These are phyloP conservation scores for Flaveria robusta DNA, from an alignment of 129 eudicot genomes.

Conservation along the genomic window DNA sequence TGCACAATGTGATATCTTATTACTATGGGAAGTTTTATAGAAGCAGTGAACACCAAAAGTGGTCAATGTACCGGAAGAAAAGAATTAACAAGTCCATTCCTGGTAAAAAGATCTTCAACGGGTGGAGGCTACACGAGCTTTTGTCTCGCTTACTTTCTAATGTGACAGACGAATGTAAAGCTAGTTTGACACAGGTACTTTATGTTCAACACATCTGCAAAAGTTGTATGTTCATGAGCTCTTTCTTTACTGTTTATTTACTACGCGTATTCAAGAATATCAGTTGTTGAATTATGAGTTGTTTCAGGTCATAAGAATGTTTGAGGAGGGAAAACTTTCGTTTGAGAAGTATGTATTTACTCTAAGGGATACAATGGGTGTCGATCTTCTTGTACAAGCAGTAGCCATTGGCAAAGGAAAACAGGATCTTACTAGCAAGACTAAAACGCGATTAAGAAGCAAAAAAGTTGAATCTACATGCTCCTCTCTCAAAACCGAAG, in stretches of 20 bases:
- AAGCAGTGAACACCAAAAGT: constrained; percentile 40
- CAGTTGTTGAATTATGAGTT: neutral
- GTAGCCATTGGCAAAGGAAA: constrained; percentile 59
- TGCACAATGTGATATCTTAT: constrained; percentile 39
- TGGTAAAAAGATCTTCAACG: constrained; percentile 56
- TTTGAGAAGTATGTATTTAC: constrained; percentile 51
- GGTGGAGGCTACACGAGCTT: constrained; percentile 59
- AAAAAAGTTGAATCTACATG: constrained; percentile 24
- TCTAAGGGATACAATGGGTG: constrained; percentile 52
- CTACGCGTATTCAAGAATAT: neutral
- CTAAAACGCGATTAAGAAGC: constrained; percentile 9
- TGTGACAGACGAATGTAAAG: constrained; percentile 49
- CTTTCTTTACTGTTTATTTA: neutral
- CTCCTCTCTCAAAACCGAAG: constrained; percentile 41
- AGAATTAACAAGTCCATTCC: constrained; percentile 35
- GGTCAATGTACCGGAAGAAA: constrained; percentile 51
- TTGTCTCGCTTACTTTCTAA: constrained; percentile 46
- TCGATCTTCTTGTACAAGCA: constrained; percentile 48
- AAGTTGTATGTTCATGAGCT: neutral
- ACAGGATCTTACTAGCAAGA: constrained; percentile 40
- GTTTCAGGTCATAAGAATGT: constrained; percentile 47
- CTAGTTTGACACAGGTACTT: constrained; percentile 46
- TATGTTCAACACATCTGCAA: neutral
- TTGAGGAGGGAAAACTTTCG: constrained; percentile 48
- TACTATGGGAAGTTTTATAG: constrained; percentile 56